Evolutionary conservation across 2,329 filamentous ascomycete species (phyloP), one percentile per base, ranked within the genome.

Genomic region (Rutstroemia sp.): DNA sequence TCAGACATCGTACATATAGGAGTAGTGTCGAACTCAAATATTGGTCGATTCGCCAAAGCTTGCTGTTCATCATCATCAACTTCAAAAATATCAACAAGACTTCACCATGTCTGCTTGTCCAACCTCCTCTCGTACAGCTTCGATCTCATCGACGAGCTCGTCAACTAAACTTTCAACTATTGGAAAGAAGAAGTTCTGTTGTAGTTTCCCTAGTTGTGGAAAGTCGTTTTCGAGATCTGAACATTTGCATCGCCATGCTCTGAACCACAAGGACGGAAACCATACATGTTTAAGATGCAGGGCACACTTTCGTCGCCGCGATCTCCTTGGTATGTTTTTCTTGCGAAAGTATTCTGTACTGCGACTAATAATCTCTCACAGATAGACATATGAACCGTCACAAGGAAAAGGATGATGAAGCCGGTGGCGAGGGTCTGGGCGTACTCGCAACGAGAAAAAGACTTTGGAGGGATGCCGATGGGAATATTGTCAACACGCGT

Each of bases 301-400:
- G 54, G 76, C 79, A 14, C 78, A 81, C 64, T 82, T 82, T 65
- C 76, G 77, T 50, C 72, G 79, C 45, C 75, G 75, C 30, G 79
- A 82, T 65, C 68, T 82, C 38, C 69, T 82, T 56, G 76, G 79
- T 80, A 71, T 67, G 74, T 63, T 47, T 37, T 21, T 34, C 21
- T 27, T 25, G 8, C 37, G 16, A 25, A 27, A 39, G 41, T 2
- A 41, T 49, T 30, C 5, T 34, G 18, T 34, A 39, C 52, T 41
- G 34, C 45, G 45, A 45, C 58, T 58, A 54, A 61, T 47, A 51
- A n/a, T 42, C 12, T 21, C 7, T 34, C 14, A 21, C 56, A 81
- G 79, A 78, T 42, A 72, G 79, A 62, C 79, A 83, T 62, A 77
- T 81, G 71, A 65, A 65, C 46, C 65, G 70, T 38, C 70, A 71